Evolutionary conservation across 495 filamentous ascomycete species (phyloP).

Genomic region (Echria macrotheca): DNA sequence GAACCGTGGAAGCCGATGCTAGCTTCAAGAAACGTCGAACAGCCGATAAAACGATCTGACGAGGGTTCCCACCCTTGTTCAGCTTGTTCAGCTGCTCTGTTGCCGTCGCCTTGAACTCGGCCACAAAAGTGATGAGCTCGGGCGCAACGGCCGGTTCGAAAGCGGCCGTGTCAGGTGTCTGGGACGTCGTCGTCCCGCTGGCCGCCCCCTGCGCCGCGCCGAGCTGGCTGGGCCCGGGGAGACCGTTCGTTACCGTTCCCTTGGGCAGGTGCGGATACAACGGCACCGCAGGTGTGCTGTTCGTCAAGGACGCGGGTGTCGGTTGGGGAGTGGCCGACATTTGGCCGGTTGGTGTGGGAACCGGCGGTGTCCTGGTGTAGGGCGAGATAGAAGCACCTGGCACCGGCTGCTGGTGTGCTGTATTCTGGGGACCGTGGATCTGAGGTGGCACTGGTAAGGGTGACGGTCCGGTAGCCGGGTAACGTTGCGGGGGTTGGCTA

Average conservation of each 20-base stretch:
- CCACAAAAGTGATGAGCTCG: constrained; percentile 20
- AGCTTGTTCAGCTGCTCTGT: constrained; percentile 19
- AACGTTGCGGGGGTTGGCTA: constrained; percentile 15
- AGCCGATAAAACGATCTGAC: constrained; percentile 29
- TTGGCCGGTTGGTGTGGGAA: constrained; percentile 17
- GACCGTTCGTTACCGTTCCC: constrained; percentile 24
- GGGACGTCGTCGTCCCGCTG: neutral
- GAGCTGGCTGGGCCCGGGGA: constrained; percentile 13
- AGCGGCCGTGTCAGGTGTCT: constrained; percentile 11
- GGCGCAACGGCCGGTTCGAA: constrained; percentile 28
- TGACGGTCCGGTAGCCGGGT: too few relatives aligned
- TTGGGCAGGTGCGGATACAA: too few relatives aligned
- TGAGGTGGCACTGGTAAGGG: too few relatives aligned
- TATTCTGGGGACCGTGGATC: too few relatives aligned
- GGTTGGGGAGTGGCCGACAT: constrained; percentile 14
- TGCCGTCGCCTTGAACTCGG: constrained; percentile 27
- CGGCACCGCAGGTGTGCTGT: constrained; percentile 7
- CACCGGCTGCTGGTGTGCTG: constrained; percentile 22
- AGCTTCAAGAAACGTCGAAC: constrained; percentile 31
- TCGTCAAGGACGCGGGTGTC: constrained; percentile 15
- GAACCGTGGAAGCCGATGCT: constrained; percentile 18
- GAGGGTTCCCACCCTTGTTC: constrained; percentile 15
- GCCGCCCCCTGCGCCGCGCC: constrained; percentile 8
- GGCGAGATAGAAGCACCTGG: constrained; percentile 30
- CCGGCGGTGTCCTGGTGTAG: constrained; percentile 36